Evolutionary conservation across 2,329 filamentous ascomycete genomes (phyloP), one percentile per base, ranked within the genome.

Genomic region (Knufia petricola): DNA sequence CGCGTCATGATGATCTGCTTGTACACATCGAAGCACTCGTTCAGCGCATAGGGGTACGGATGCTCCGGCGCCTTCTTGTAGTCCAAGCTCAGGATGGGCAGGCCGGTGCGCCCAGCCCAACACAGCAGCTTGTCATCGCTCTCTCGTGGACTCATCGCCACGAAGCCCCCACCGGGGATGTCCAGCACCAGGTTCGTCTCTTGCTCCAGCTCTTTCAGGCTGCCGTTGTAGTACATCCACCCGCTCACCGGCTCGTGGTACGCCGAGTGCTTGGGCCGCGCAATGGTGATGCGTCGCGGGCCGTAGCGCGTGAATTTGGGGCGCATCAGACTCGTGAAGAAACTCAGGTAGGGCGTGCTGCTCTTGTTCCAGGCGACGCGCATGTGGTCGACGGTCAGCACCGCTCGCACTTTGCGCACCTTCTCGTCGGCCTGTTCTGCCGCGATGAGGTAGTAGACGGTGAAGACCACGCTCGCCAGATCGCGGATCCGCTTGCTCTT

Each of bases 371-470:
- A 98, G 48, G 87, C 87, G 6, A 95, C 82, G 4, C 92, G 78
- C 59, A 98, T 66, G 65, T 96, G 92, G 31, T 96, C 88, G 3
- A 96, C 81, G 0, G 89, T 96, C 60, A 96, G 69, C 53, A 84
- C 84, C 12, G 82, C 86, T 52, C 92, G 75, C 7, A 98, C 85
- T 64, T 92, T 92, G 53, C 90, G 78, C 12, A 95, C 90, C 69
- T 96, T 96, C 66, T 96, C 92, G 63, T 96, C 92, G 9, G 92
- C 92, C 61, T 87, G 84, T 66, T 96, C 90, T 0, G 92, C 88
- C 12, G 89, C 87, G 47, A 96, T 77, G 54, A 98, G 74, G 64
- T 98, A 98, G 67, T 95, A 98, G 9, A 84, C 63, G 0, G 86
- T 86, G 66, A 95, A 96, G 40, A 87, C 71, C 17, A 96, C 74